Base-by-base conservation (phyloP, 108 stramenopile species). In the Nitzschia palea region DNA sequence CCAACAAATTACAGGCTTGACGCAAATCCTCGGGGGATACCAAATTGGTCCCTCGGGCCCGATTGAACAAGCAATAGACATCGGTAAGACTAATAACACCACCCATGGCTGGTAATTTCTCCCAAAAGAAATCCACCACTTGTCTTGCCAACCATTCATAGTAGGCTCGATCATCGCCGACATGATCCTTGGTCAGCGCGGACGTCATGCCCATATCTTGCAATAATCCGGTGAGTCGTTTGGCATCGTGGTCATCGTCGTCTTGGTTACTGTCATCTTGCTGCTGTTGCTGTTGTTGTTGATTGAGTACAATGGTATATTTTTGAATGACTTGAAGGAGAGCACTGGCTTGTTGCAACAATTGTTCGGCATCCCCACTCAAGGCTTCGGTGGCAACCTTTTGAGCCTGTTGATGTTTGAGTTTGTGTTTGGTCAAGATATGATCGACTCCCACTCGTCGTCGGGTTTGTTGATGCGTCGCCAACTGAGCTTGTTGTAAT, bases 21-120 rank as follows among this genome's bases (percentile, higher is more conserved):
- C 92, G 64, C 2, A 99, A 71, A 81, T 99, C 97, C 42, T 96
- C 93, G 2, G 99, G 99, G 9, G 96, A 97, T 34, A 98, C 85
- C 64, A 98, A 81, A 58, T 96, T 94, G 8, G 97, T 91, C 0
- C 96, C 99, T 3, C 99, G 81, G 15, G 99, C 97, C 28, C 97
- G 84, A 83, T 99, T 99, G 59, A 88, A 88, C 29, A 96, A 58
- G 44, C 89, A 94, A 62, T 88, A 91, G 12, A 89, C 88, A 74
- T 95, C 90, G 20, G 94, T 92, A 26, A 92, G 62, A 3, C 88
- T 86, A 79, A 92, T 82, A 68, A 93, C 80, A 9, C 88, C 90
- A 12, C 83, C 80, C 22, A 65, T 77, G 30, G 57, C 68, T 0
- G 72, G 74, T 14, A 91, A 67, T 6, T 85, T 73, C 50, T 77